A percentile compares a stretch with the other conserved stretches of the same genome.
Evolutionary conservation across 139 green algal species (phyloP).

Genomic region (Coccomyxa sp.): DNA sequence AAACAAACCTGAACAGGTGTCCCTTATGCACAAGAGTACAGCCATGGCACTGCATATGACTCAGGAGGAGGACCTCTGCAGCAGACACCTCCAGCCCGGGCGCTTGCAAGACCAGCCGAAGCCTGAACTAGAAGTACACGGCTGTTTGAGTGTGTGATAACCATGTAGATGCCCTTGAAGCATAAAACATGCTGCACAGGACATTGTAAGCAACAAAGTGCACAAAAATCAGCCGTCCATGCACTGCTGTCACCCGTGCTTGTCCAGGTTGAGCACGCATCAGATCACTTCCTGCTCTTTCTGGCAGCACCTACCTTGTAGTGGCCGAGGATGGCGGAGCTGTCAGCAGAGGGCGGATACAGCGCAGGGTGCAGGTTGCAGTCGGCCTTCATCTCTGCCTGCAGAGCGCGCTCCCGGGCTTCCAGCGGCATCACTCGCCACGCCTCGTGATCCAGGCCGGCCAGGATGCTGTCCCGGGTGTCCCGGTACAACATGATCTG

Average conservation of each 20-base stretch:
- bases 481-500: constrained; percentile 53
- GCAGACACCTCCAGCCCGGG: too few relatives aligned
- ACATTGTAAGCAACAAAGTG: too few relatives aligned
- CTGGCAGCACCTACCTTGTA: constrained; percentile 26
- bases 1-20: not conserved
- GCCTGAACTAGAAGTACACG: too few relatives aligned
- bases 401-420: constrained; percentile 44
- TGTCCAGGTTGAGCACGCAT: not conserved
- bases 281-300: not conserved
- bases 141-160: too few relatives aligned
- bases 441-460: constrained; percentile 5
- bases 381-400: constrained; percentile 53
- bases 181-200: too few relatives aligned
- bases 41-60: not conserved
- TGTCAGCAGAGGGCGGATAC: constrained; percentile 25
- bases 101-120: too few relatives aligned
- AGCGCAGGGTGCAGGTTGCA: constrained; percentile 66
- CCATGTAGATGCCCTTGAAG: too few relatives aligned
- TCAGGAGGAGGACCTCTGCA: not conserved
- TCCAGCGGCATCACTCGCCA: constrained; percentile 26
- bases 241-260: too few relatives aligned
- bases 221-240: too few relatives aligned
- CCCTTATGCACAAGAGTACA: not conserved
- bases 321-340: constrained; percentile 21
- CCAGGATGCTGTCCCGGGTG: constrained; percentile 37